phyloP scores from a whole-genome alignment of 345 rosid genomes.

The Salix arbutifolia region DNA sequence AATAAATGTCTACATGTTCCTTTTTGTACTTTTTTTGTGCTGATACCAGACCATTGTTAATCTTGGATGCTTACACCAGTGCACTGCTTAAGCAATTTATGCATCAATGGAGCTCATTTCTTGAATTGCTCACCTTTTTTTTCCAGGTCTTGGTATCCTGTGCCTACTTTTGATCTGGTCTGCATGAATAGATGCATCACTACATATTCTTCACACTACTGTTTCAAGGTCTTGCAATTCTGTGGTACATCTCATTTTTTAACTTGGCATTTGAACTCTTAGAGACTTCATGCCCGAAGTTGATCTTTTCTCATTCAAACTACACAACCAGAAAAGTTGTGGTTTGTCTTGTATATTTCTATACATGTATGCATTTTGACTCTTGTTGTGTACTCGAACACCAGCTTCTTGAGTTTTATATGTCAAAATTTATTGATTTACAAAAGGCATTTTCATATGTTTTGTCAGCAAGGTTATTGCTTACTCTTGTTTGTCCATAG shows the following conservation, averaged over 20 bases:
- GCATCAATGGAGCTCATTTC: background rate
- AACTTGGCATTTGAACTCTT: slow-evolving; percentile 3
- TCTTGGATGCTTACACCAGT: background rate
- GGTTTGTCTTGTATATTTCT: background rate
- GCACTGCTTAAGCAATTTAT: background rate
- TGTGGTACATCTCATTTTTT: background rate
- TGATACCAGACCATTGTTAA: background rate
- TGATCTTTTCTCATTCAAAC: background rate
- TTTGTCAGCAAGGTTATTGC: background rate
- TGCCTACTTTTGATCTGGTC: background rate
- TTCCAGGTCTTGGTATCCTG: background rate
- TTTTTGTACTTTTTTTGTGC: background rate
- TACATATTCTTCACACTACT: background rate
- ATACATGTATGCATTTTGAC: background rate
- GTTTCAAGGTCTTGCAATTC: background rate
- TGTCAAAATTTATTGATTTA: background rate
- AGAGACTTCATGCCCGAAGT: background rate
- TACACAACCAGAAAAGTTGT: background rate
- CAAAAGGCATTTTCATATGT: background rate
- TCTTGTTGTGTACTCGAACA: background rate
- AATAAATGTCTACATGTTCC: background rate
- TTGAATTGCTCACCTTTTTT: background rate
- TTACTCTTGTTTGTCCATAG: background rate
- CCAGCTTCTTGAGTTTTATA: slow-evolving; percentile 1
- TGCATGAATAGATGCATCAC: background rate